phyloP scores from a whole-genome alignment of 75 land plant species.

The Sequoia sempervirens region DNA sequence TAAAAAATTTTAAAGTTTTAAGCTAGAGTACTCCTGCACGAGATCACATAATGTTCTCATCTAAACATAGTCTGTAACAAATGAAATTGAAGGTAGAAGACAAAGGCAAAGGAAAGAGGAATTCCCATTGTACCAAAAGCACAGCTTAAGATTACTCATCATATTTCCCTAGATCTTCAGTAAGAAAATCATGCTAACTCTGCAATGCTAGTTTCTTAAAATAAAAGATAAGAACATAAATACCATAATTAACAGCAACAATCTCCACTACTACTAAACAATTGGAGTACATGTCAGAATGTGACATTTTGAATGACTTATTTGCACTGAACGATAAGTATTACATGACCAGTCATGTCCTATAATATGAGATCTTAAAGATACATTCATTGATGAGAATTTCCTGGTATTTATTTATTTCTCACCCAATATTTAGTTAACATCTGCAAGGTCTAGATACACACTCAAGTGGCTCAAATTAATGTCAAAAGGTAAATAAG shows the following conservation, averaged over 20 bases:
- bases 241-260: neutral
- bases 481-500: neutral
- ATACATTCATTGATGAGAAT: neutral
- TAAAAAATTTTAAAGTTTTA: neutral
- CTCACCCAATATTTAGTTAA: neutral
- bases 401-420: neutral
- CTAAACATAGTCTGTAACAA: neutral
- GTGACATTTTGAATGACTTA: slow-evolving; percentile 2
- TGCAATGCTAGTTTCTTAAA: neutral
- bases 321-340: neutral
- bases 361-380: neutral
- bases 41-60: neutral
- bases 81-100: neutral
- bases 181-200: neutral
- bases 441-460: neutral
- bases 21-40: slow-evolving; percentile 1
- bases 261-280: neutral
- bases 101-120: neutral
- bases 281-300: neutral
- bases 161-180: neutral
- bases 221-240: neutral
- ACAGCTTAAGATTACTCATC: neutral
- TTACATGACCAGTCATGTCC: neutral
- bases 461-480: neutral
- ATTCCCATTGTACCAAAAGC: neutral